Conservation (phyloP, 495 filamentous ascomycete genomes). For the Tuber melanosporum region DNA sequence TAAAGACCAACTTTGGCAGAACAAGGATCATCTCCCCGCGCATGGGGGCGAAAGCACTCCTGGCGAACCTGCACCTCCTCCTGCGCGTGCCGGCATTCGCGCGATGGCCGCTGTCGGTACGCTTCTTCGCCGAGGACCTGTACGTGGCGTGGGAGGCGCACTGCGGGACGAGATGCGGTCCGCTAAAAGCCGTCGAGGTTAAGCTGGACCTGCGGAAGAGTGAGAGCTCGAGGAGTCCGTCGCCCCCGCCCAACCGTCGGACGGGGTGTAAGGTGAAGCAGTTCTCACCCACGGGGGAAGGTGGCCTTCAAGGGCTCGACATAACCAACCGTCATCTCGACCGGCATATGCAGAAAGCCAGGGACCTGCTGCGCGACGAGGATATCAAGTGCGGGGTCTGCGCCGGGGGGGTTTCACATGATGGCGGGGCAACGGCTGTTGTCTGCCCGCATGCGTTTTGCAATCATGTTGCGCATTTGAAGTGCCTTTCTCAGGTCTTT, state of each 20-base stretch:
- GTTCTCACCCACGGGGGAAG: conserved; percentile 16
- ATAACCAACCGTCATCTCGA: conserved; percentile 61
- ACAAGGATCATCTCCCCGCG: conserved; percentile 48
- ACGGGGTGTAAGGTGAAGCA: conserved; percentile 34
- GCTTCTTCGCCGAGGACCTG: conserved; percentile 71
- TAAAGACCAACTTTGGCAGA: conserved; percentile 44
- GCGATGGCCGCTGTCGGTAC: conserved; percentile 72
- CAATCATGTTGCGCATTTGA: conserved; percentile 61
- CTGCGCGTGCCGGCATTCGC: conserved; percentile 69
- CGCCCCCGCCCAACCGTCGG: conserved; percentile 10
- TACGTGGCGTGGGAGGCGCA: conserved; percentile 60
- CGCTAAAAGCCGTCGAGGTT: conserved; percentile 52
- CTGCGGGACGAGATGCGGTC: conserved; percentile 48
- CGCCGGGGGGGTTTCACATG: conserved; percentile 44
- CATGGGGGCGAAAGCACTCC: conserved; percentile 54
- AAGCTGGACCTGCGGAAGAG: conserved; percentile 50
- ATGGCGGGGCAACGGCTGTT: conserved; percentile 52
- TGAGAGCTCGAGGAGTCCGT: conserved; percentile 7
- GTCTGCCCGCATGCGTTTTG: conserved; percentile 66
- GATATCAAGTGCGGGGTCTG: conserved; percentile 62
- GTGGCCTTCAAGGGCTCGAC: conserved; percentile 55
- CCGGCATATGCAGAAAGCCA: conserved; percentile 64
- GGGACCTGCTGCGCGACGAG: conserved; percentile 48
- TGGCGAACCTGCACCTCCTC: conserved; percentile 72
- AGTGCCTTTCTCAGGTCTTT: conserved; percentile 66